Base-by-base conservation (phyloP, 257 asterid genomes). In the Solanum clarkiae region DNA sequence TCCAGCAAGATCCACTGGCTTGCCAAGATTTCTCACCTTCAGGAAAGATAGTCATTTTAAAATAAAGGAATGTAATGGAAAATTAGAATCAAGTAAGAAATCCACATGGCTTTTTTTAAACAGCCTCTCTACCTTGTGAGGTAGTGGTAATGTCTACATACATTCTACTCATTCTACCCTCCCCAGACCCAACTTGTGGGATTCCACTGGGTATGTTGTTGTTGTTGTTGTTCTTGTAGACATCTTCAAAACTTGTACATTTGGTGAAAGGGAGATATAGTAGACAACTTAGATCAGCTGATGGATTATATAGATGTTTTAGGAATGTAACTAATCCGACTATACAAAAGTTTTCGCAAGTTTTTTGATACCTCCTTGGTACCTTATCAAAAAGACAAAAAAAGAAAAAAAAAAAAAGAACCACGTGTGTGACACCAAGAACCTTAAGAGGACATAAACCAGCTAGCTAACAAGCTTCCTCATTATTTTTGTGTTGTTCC, bases 11-110 rank as follows among this genome's bases (percentile, higher is more conserved):
- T 91, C 99, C 62, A 96, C 99, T 49, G 99, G 99, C 90, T 94
- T 95, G 86, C 99, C 99, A 66, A 96, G 98, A 92, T 96, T 96
- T 88, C 99, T 91, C 89, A 96, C 99, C 98, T 96, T 89, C 84
- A 90, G 80, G 85, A 86, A 87, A 82, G 70, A 86, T 18, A 65
- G 62, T n/a, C 53, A 83, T 1, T 86, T 17, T 60, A 17, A 80
- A 81, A 49, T 59, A 18, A 51, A 36, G 36, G 22, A 81, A 57
- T 11, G 6, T 42, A 49, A 12, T 12, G 70, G 62, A 44, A 20
- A 42, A 60, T 40, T 44, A 29, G 32, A 14, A 80, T 40, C 53
- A 80, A 29, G 81, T 49, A 75, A 29, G 47, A 51, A 32, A 77
- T 51, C 29, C 83, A 42, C 72, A 22, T 26, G 65, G 20, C 6